Evolutionary conservation across 768 basidiomycete genomes (phyloP).

Genomic region (Amanita pseudoporphyria): DNA sequence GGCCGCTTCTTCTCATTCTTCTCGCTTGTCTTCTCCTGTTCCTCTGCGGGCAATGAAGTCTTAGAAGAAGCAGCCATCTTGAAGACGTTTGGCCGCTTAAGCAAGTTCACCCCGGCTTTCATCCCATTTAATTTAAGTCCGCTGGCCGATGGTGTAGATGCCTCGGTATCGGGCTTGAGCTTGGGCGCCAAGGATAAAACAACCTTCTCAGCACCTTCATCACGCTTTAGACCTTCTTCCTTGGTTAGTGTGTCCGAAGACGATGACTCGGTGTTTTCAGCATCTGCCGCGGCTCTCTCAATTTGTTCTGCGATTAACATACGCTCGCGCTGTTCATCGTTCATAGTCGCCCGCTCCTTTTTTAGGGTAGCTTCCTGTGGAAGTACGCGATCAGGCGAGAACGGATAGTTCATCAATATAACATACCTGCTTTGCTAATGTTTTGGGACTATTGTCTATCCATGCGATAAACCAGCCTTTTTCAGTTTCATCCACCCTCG

Average conservation of each 20-base stretch:
- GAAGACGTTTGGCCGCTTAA: slow-evolving; percentile 71
- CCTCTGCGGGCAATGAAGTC: slow-evolving; percentile 21
- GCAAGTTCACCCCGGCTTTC: slow-evolving; percentile 47
- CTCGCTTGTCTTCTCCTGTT: slow-evolving; percentile 30
- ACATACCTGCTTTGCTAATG: slow-evolving; percentile 78
- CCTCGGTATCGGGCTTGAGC: slow-evolving; percentile 22
- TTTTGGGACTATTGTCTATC: slow-evolving; percentile 95
- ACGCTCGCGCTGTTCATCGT: slow-evolving; percentile 93
- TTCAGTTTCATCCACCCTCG: slow-evolving; percentile 94
- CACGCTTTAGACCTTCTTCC: slow-evolving; percentile 60
- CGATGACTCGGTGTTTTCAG: slow-evolving; percentile 21
- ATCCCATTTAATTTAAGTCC: slow-evolving; percentile 57
- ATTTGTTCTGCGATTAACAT: slow-evolving; percentile 89
- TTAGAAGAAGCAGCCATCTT: slow-evolving; percentile 36
- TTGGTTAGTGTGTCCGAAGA: slow-evolving; percentile 27
- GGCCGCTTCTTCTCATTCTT: slow-evolving; percentile 63
- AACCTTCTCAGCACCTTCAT: slow-evolving; percentile 64
- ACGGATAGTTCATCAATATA: not conserved
- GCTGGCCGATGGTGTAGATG: slow-evolving; percentile 24
- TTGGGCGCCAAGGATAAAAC: slow-evolving; percentile 65
- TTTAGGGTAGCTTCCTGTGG: slow-evolving; percentile 73
- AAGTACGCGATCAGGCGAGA: slow-evolving; percentile 6
- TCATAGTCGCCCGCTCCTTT: slow-evolving; percentile 85
- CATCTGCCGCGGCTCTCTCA: slow-evolving; percentile 62
- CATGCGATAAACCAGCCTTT: slow-evolving; percentile 97